Base-by-base conservation (phyloP, 768 basidiomycete genomes). In the Tephrocybe sp. region DNA sequence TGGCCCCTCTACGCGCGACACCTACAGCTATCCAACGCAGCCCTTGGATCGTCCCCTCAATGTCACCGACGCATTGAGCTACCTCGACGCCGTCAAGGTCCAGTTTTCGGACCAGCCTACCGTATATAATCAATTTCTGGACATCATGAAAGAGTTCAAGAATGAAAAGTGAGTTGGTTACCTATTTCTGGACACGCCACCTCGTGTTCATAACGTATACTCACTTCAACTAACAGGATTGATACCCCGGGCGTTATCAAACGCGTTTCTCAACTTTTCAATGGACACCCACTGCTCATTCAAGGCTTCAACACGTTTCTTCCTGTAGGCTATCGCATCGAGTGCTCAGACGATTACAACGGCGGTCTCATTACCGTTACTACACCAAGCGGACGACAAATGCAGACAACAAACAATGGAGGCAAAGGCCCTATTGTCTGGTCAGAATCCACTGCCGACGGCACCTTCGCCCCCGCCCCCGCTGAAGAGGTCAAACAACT, bases 91-190 rank as follows among this genome's bases (percentile, higher is more conserved):
- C 22, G 93, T 97, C 71, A 97, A 97, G 72, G 72, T 79, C 26
- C 88, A 93, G 73, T 97, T 97, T 65, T 79, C 83, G 49, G 88
- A 93, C 67, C 85, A 90, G 66, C 92, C 93, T n/a, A 89, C 92
- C 63, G 92, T 95, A 36, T 97, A 97, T 70, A 96, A 97, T 69
- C 80, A 87, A 57, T 94, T 94, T 61, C 71, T 95, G 67, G 92
- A 96, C 66, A 95, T 97, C 63, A 97, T 97, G 97, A 98, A 98
- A 73, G 94, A 98, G 68, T 99, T 99, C 72, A 98, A 99, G 73
- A 91, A 91, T 60, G 92, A 96, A 64, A 72, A 76, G 90, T 90
- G 61, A 62, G 87, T 80, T 13, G 19, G 32, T 45, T 32, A 17
- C 20, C 9, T 10, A n/a, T 46, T 13, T 20, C 17, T 20, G 12